phyloP scores from a whole-genome alignment of 108 stramenopile species.

The Nitzschia putrida region DNA sequence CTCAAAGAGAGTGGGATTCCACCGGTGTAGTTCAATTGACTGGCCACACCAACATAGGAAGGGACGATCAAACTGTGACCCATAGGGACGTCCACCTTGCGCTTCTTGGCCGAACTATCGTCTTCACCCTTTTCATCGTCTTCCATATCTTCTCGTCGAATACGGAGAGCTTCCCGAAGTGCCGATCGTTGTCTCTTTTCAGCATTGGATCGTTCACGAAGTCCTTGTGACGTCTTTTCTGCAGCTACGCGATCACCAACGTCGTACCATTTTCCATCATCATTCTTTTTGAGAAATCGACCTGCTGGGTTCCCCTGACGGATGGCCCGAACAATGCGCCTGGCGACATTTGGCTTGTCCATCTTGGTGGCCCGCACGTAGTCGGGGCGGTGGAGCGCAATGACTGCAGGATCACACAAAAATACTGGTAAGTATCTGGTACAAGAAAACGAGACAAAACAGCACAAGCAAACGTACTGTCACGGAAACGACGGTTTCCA shows the following conservation, averaged over 20 bases:
- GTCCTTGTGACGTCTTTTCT: conserved; percentile 75
- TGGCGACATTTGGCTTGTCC: conserved; percentile 81
- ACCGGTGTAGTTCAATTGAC: conserved; percentile 30
- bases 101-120: conserved; percentile 24
- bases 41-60: conserved; percentile 5
- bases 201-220: conserved; percentile 70
- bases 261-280: conserved; percentile 67
- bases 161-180: conserved; percentile 44
- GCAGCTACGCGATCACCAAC: conserved; percentile 68
- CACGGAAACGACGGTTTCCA: conserved; percentile 79
- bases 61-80: background rate
- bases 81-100: conserved; percentile 9
- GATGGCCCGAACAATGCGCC: conserved; percentile 69
- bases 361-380: conserved; percentile 69
- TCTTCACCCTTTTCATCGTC: conserved; percentile 21
- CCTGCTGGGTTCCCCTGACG: conserved; percentile 61
- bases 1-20: conserved; percentile 41
- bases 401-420: conserved; percentile 18
- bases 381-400: conserved; percentile 69
- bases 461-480: conserved; percentile 23
- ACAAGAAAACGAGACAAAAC: no score
- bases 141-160: conserved; percentile 32
- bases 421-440: no score
- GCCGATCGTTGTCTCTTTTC: conserved; percentile 54
- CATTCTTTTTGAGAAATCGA: conserved; percentile 69